phyloP scores from a whole-genome alignment of 257 asterid genomes.

The Apocynum venetum region DNA sequence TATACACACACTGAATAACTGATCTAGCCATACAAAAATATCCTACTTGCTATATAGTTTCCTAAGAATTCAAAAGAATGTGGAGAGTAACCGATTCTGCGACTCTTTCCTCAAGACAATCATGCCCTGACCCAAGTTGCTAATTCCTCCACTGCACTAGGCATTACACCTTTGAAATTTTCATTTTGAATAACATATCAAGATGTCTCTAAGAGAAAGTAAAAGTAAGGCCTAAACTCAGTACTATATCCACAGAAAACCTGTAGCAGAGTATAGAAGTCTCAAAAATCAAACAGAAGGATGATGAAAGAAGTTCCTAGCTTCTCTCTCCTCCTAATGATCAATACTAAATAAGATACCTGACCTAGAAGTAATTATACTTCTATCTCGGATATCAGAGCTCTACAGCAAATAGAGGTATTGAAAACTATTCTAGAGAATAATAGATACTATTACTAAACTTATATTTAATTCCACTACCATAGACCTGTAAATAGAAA shows the following conservation, averaged over 20 bases:
- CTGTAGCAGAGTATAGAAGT: background rate
- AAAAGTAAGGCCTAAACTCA: background rate
- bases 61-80: background rate
- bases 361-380: background rate
- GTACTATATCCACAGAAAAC: background rate
- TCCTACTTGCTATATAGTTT: background rate
- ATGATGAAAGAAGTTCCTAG: background rate
- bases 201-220: background rate
- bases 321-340: background rate
- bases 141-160: background rate
- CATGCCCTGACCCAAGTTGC: background rate
- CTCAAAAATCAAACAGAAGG: background rate
- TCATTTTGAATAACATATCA: background rate
- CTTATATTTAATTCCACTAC: background rate
- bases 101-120: background rate
- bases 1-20: background rate
- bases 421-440: background rate
- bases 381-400: background rate
- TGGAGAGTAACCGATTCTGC: background rate
- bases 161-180: background rate
- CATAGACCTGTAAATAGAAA: background rate
- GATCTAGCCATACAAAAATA: background rate
- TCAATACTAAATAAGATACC: background rate
- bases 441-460: background rate
- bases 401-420: background rate